Conservation (phyloP, 2,329 filamentous ascomycete genomes). For the Fusarium pininemorale region DNA sequence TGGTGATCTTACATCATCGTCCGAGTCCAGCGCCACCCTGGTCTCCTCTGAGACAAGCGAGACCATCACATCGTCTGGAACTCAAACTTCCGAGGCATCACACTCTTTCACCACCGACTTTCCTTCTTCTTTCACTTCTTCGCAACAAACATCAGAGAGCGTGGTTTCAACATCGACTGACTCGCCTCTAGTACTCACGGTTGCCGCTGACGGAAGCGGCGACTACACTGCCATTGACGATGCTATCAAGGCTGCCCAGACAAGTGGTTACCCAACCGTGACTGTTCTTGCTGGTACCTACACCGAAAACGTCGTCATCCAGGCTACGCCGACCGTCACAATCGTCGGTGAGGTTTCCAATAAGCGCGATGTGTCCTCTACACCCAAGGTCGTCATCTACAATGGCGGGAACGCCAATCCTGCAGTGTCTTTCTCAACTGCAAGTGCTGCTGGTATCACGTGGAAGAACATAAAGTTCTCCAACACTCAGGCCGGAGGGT, state of each 20-base stretch:
- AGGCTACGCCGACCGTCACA: slow-evolving; percentile 53
- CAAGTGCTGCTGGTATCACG: slow-evolving; percentile 1
- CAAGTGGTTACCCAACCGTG: slow-evolving; percentile 53
- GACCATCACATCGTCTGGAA: background rate
- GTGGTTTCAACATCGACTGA: slow-evolving; percentile 28
- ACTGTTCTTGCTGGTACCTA: slow-evolving; percentile 56
- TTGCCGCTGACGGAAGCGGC: slow-evolving; percentile 54
- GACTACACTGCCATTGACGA: slow-evolving; percentile 56
- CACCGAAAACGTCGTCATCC: slow-evolving; percentile 52
- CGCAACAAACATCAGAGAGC: slow-evolving; percentile 19
- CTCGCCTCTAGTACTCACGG: slow-evolving; percentile 49
- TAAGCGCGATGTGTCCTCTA: slow-evolving; percentile 35
- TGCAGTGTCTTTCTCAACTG: slow-evolving; percentile 9
- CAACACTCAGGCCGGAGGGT: slow-evolving; percentile 7
- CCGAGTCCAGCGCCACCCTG: background rate
- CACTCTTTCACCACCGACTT: slow-evolving; percentile 4
- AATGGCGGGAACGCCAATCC: slow-evolving; percentile 9
- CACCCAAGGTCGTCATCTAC: slow-evolving; percentile 17
- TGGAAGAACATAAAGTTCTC: slow-evolving; percentile 37
- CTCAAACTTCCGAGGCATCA: background rate
- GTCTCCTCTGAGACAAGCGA: background rate
- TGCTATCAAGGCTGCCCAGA: slow-evolving; percentile 53
- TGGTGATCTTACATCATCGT: background rate
- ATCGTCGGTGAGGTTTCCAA: slow-evolving; percentile 51
- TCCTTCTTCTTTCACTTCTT: slow-evolving; percentile 20